Percentiles rank a stretch among this genome's conserved stretches.
These are phyloP conservation scores for Ogataea hybrid DNA, from an alignment of 1,139 yeast species.

Conservation along the genomic window DNA sequence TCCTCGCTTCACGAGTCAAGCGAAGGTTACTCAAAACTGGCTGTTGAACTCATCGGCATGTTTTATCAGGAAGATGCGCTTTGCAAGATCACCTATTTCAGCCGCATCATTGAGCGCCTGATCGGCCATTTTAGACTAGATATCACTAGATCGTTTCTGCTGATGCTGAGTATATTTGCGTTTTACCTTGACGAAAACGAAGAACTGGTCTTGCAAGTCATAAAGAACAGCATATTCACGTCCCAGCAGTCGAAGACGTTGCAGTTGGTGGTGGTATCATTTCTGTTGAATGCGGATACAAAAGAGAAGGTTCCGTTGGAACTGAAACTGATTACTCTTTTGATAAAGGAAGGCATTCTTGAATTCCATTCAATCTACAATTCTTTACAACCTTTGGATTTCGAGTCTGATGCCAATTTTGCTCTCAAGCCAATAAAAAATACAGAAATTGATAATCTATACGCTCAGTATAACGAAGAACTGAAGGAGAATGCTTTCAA, in stretches of 20 bases:
- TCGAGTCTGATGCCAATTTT: slow-evolving; percentile 40
- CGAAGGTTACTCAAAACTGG: slow-evolving; percentile 75
- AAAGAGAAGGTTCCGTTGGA: slow-evolving; percentile 39
- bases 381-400: slow-evolving; percentile 41
- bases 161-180: slow-evolving; percentile 31
- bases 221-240: slow-evolving; percentile 45
- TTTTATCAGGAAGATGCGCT: slow-evolving; percentile 41
- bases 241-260: slow-evolving; percentile 26
- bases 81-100: slow-evolving; percentile 45
- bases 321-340: slow-evolving; percentile 44
- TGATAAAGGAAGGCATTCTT: slow-evolving; percentile 69
- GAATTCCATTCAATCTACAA: slow-evolving; percentile 63
- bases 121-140: slow-evolving; percentile 82
- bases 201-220: slow-evolving; percentile 46
- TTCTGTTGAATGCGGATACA: slow-evolving; percentile 39
- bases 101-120: slow-evolving; percentile 51
- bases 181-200: slow-evolving; percentile 43
- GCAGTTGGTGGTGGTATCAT: slow-evolving; percentile 57
- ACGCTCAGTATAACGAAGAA: slow-evolving; percentile 45
- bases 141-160: slow-evolving; percentile 66
- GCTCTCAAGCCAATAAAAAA: slow-evolving; percentile 24
- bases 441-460: slow-evolving; percentile 41
- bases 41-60: slow-evolving; percentile 50
- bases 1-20: slow-evolving; percentile 75
- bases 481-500: slow-evolving; percentile 60